Conservation (phyloP, 1,284 basidiomycete genomes). For the Apiotrichum porosum region DNA sequence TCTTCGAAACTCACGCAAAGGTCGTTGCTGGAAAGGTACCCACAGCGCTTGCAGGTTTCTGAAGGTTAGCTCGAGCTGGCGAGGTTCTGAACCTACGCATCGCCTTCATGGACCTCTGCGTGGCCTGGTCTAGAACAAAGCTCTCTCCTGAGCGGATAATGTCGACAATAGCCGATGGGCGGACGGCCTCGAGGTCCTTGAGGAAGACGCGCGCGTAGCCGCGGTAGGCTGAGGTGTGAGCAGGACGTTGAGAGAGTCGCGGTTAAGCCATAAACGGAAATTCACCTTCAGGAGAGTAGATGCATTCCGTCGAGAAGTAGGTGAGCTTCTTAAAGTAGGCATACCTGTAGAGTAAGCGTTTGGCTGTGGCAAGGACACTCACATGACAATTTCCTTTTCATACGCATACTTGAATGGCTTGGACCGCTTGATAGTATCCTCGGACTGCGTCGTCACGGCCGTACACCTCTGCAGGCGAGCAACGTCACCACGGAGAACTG, state of each 20-base stretch:
- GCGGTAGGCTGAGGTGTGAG: conserved; percentile 65
- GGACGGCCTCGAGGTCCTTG: conserved; percentile 89
- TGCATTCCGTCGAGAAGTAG: conserved; percentile 99
- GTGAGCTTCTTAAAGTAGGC: conserved; percentile 98
- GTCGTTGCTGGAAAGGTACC: conserved; percentile 87
- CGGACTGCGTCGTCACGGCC: conserved; percentile 84
- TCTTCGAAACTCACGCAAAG: conserved; percentile 56
- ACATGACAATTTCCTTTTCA: conserved; percentile 99
- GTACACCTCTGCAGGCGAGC: conserved; percentile 91
- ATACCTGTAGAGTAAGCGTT: conserved; percentile 60
- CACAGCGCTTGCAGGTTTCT: conserved; percentile 86
- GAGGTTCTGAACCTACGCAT: conserved; percentile 59
- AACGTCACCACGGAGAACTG: conserved; percentile 96
- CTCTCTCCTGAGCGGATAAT: conserved; percentile 95
- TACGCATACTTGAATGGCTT: conserved; percentile 99
- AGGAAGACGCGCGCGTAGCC: conserved; percentile 91
- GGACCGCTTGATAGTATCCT: conserved; percentile 90
- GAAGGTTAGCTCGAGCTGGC: conserved; percentile 10
- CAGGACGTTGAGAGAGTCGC: not conserved
- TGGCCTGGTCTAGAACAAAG: conserved; percentile 72
- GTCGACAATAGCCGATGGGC: conserved; percentile 92
- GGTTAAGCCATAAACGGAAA: conserved; percentile 4
- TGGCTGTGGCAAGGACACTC: conserved; percentile 34
- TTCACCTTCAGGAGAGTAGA: conserved; percentile 86
- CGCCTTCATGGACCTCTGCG: conserved; percentile 67